Percentiles rank a stretch among this genome's conserved stretches.
phyloP scores from a whole-genome alignment of 495 filamentous ascomycete genomes.

The Trypethelium eluteriae region DNA sequence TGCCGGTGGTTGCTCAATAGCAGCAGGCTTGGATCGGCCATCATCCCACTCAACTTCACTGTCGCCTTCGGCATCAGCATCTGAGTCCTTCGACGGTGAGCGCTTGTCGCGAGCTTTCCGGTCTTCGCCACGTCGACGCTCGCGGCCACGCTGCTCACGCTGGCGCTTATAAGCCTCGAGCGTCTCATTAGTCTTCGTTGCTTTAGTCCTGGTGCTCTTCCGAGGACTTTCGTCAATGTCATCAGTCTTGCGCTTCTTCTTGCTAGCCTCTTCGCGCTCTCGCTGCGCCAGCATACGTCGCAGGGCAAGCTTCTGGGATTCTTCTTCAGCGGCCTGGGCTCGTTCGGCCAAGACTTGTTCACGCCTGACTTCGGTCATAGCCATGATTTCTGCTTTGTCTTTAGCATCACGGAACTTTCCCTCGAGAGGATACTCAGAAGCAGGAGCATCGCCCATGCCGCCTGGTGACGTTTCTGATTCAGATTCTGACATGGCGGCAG shows the following conservation, averaged over 20 bases:
- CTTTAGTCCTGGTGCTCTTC: conserved; percentile 76
- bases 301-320: conserved; percentile 76
- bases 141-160: conserved; percentile 73
- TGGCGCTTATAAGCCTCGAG: conserved; percentile 77
- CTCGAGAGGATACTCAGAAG: conserved; percentile 71
- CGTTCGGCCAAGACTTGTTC: conserved; percentile 86
- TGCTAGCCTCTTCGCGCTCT: conserved; percentile 52
- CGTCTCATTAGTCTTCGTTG: conserved; percentile 41
- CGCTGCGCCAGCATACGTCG: conserved; percentile 66
- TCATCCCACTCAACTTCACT: conserved; percentile 74
- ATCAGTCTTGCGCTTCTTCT: conserved; percentile 76
- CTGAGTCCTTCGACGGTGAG: conserved; percentile 36
- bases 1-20: conserved; percentile 53
- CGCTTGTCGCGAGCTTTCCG: conserved; percentile 46
- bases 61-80: conserved; percentile 64
- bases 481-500: conserved; percentile 84
- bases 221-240: conserved; percentile 63
- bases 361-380: conserved; percentile 80
- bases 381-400: conserved; percentile 77
- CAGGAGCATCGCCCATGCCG: conserved; percentile 41
- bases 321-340: conserved; percentile 67
- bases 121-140: conserved; percentile 62
- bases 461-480: conserved; percentile 57
- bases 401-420: conserved; percentile 71
- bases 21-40: conserved; percentile 38